phyloP scores from a whole-genome alignment of 177 flowering plant genomes.

The Telopea speciosissima region DNA sequence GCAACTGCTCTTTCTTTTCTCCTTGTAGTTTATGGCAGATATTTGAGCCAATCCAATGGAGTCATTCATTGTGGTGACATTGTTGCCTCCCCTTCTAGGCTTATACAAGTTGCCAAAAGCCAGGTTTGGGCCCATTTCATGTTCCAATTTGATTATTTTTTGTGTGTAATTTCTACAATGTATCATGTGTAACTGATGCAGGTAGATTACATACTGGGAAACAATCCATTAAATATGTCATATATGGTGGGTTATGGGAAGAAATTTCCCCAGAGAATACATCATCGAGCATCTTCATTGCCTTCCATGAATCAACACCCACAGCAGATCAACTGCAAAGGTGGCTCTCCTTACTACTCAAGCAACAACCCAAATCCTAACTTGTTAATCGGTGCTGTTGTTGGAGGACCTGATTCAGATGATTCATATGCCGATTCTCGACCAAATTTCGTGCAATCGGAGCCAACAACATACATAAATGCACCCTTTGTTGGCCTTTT shows the following conservation, averaged over 20 bases:
- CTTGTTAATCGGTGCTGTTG: conserved; percentile 43
- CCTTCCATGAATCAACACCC: conserved; percentile 33
- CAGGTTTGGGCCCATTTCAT: conserved; percentile 5
- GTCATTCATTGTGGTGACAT: conserved; percentile 9
- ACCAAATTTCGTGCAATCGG: conserved; percentile 26
- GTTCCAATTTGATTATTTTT: too few species aligned
- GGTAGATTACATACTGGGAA: conserved; percentile 21
- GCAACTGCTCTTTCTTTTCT: conserved; percentile 25
- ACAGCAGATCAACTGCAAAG: conserved; percentile 26
- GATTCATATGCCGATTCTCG: conserved; percentile 35
- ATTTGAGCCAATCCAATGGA: neutral
- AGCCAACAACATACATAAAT: conserved; percentile 58
- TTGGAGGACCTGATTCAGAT: conserved; percentile 49
- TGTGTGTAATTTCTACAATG: too few species aligned
- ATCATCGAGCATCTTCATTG: conserved; percentile 50
- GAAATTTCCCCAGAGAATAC: conserved; percentile 41
- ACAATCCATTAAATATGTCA: conserved; percentile 49
- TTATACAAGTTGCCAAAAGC: conserved; percentile 9
- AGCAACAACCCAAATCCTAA: conserved; percentile 40
- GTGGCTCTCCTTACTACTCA: conserved; percentile 26
- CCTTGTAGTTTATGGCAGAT: conserved; percentile 12
- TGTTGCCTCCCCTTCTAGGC: conserved; percentile 12
- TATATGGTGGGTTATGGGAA: conserved; percentile 70
- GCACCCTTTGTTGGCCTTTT: conserved; percentile 61
- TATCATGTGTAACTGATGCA: neutral